A percentile compares a stretch with the other conserved stretches of the same genome.
phyloP scores from a whole-genome alignment of 139 green algal species.

The Trebouxia sp. region DNA sequence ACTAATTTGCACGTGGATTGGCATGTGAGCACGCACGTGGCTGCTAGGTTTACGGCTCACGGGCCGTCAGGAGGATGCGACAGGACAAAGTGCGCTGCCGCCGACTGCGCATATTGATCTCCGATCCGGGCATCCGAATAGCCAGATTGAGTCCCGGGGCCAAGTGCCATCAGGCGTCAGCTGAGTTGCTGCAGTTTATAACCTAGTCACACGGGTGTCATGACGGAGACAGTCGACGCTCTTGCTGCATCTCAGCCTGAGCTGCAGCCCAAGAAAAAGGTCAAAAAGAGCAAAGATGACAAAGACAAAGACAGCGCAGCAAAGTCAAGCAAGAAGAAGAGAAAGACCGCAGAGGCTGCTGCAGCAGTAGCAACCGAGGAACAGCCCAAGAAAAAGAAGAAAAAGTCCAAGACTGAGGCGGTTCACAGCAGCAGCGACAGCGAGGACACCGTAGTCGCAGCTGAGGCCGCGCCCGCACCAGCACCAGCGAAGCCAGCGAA shows the following conservation, averaged over 20 bases:
- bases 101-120: too few species aligned
- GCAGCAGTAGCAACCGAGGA: background rate
- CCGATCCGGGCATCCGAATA: too few species aligned
- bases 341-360: conserved; percentile 3
- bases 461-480: background rate
- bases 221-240: background rate
- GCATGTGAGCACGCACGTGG: too few species aligned
- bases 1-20: too few species aligned
- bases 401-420: conserved; percentile 22
- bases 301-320: background rate
- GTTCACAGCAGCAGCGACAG: conserved; percentile 2
- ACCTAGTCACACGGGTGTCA: background rate
- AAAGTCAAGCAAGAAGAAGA: conserved; percentile 34
- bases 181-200: too few species aligned
- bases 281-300: conserved; percentile 35
- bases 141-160: too few species aligned
- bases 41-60: too few species aligned
- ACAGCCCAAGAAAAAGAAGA: conserved; percentile 34
- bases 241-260: background rate
- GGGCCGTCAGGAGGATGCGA: too few species aligned
- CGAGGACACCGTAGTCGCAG: conserved; percentile 2
- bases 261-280: conserved; percentile 20
- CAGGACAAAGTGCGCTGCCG: too few species aligned
- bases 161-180: too few species aligned
- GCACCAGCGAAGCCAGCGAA: conserved; percentile 37